Conservation (phyloP, 331 rosid species). For the Erythrophleum ivorense region DNA sequence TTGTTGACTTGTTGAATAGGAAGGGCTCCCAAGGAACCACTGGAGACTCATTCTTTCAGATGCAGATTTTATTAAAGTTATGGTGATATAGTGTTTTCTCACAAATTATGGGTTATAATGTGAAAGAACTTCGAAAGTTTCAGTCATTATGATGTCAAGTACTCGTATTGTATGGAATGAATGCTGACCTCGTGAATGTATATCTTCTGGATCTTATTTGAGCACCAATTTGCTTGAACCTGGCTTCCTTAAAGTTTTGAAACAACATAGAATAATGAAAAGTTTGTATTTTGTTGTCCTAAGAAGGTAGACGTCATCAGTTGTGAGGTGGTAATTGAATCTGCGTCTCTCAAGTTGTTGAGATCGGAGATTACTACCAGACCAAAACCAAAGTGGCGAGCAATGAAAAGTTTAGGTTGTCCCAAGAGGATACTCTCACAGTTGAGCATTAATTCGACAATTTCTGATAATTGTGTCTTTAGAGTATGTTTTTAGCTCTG, state of each 20-base stretch:
- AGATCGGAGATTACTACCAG: not conserved
- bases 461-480: not conserved
- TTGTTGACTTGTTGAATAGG: constrained; percentile 39
- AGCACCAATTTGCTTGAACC: constrained; percentile 19
- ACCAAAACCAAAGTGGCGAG: not conserved
- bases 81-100: constrained; percentile 18
- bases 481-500: not conserved
- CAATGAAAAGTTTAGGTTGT: no score
- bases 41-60: constrained; percentile 37
- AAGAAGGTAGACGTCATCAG: not conserved
- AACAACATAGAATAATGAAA: not conserved
- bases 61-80: constrained; percentile 37
- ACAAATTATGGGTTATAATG: constrained; percentile 3
- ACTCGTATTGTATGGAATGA: constrained; percentile 33
- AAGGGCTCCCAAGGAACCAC: constrained; percentile 39
- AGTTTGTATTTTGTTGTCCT: not conserved
- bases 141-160: constrained; percentile 31
- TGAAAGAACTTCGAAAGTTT: constrained; percentile 25
- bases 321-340: not conserved
- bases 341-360: not conserved
- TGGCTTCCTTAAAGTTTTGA: constrained; percentile 5
- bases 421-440: not conserved
- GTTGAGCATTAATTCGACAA: not conserved
- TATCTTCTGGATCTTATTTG: not conserved
- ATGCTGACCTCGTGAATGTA: constrained; percentile 28